Percentiles rank a stretch among this genome's conserved stretches.
phyloP scores from a whole-genome alignment of 202 grass and related monocot genomes.

The Digitaria exilis region DNA sequence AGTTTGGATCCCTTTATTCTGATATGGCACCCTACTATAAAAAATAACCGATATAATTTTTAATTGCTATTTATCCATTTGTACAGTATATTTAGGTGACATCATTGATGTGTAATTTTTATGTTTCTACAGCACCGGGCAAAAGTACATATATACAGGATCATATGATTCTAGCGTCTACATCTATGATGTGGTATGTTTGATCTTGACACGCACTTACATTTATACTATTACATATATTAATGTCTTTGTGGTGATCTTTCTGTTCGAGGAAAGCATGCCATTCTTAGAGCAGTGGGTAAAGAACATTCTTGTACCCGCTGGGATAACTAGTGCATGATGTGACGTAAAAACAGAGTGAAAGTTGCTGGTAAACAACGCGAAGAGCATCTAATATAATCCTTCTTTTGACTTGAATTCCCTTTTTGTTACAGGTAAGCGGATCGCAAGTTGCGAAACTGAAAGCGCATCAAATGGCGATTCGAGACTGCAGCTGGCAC shows the following conservation, averaged over 20 bases:
- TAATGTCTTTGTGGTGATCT: not conserved
- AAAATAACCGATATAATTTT: not conserved
- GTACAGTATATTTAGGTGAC: conserved; percentile 5
- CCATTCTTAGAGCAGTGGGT: not conserved
- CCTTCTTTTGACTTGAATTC: conserved; percentile 31
- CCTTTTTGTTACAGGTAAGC: conserved; percentile 54
- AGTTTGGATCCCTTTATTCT: not conserved
- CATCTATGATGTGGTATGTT: conserved; percentile 85
- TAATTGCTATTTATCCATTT: conserved; percentile 15
- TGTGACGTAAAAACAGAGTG: not conserved
- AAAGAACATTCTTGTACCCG: not conserved
- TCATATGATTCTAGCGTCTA: conserved; percentile 68
- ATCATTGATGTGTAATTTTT: conserved; percentile 20
- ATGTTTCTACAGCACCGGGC: conserved; percentile 67
- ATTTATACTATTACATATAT: not conserved
- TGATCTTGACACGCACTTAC: not conserved
- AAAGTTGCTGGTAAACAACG: not conserved
- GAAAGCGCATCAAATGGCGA: conserved; percentile 46
- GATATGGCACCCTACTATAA: not conserved
- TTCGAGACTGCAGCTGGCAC: conserved; percentile 94
- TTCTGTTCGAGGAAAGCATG: not conserved
- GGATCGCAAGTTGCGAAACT: conserved; percentile 69
- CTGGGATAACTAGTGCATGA: not conserved
- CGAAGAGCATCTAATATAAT: no score
- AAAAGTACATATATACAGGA: conserved; percentile 91